Conservation (phyloP, 805 yeast species). For the Phaffomyces opuntiae region DNA sequence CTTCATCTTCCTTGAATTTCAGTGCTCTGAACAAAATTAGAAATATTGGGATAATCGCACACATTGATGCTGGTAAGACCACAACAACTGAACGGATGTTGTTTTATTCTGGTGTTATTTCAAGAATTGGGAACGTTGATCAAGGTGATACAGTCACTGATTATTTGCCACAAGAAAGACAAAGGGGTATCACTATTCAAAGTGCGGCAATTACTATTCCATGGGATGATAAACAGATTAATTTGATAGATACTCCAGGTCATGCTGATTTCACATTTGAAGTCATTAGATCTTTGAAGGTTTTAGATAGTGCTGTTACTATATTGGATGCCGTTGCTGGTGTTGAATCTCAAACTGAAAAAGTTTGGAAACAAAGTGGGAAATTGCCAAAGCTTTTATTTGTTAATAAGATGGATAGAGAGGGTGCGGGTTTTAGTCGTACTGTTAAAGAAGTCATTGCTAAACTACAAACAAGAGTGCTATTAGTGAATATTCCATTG, state of each 20-base stretch:
- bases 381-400: conserved; percentile 74
- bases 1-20: not conserved
- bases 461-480: conserved; percentile 68
- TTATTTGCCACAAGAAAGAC: conserved; percentile 80
- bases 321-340: conserved; percentile 95
- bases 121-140: conserved; percentile 85
- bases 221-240: conserved; percentile 74
- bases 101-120: conserved; percentile 78
- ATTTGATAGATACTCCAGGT: conserved; percentile 95
- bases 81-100: conserved; percentile 96
- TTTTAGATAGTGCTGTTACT: conserved; percentile 90
- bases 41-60: conserved; percentile 97
- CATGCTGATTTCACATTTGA: conserved; percentile 97
- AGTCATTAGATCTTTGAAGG: conserved; percentile 82
- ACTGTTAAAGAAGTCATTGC: conserved; percentile 79
- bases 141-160: conserved; percentile 97
- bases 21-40: conserved; percentile 35
- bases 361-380: conserved; percentile 87
- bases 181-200: conserved; percentile 92
- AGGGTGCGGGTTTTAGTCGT: conserved; percentile 90
- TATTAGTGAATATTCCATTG: conserved; percentile 70
- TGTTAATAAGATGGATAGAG: conserved; percentile 93
- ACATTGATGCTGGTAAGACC: conserved; percentile 97
- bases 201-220: conserved; percentile 91
- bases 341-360: conserved; percentile 96